Evolutionary conservation across 1,139 yeast species (phyloP).

Genomic region (Magnusiomyces fungicola): DNA sequence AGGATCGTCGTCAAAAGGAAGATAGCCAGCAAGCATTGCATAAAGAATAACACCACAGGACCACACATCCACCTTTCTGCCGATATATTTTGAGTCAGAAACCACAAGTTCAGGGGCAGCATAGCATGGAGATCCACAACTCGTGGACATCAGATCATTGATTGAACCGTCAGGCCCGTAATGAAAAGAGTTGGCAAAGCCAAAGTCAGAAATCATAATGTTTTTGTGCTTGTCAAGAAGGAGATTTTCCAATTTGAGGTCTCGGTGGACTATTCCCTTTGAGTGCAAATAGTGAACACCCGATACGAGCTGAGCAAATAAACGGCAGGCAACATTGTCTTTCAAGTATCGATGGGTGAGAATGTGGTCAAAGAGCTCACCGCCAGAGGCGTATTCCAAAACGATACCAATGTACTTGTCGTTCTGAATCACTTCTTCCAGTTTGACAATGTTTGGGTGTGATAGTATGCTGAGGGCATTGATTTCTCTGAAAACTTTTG

Average conservation of each 20-base stretch:
- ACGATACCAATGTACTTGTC: constrained; percentile 96
- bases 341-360: constrained; percentile 79
- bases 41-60: constrained; percentile 91
- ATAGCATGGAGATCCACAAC: constrained; percentile 97
- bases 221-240: constrained; percentile 73
- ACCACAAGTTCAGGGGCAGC: constrained; percentile 97
- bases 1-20: constrained; percentile 97
- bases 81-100: constrained; percentile 80
- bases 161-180: constrained; percentile 27
- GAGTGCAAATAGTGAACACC: constrained; percentile 90
- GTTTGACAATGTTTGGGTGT: constrained; percentile 87
- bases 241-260: constrained; percentile 62
- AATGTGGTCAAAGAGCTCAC: constrained; percentile 91
- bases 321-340: constrained; percentile 69
- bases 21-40: constrained; percentile 95
- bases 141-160: constrained; percentile 78
- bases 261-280: constrained; percentile 77
- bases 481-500: constrained; percentile 87
- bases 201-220: constrained; percentile 75
- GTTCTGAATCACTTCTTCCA: constrained; percentile 89
- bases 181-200: constrained; percentile 81
- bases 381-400: constrained; percentile 93
- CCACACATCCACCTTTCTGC: constrained; percentile 96
- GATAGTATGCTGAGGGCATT: constrained; percentile 77
- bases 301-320: constrained; percentile 87